These are phyloP conservation scores for Fusarium sarcochroum DNA, from an alignment of 2,329 filamentous ascomycete species.

Conservation along the genomic window DNA sequence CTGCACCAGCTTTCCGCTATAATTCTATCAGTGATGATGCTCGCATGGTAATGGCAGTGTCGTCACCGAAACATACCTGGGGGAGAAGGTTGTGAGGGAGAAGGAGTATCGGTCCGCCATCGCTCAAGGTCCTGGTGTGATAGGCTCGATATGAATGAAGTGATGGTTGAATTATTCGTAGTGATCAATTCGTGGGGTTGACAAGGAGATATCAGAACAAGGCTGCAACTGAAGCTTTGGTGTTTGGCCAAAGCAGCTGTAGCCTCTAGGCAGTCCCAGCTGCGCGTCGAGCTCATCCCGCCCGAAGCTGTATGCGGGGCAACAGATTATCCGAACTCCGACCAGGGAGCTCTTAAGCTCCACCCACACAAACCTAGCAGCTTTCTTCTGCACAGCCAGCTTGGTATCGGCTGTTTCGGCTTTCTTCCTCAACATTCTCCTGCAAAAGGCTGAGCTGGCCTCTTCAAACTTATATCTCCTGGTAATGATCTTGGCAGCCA, in stretches of 20 bases:
- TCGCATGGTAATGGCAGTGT: conserved; percentile 41
- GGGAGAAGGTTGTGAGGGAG: conserved; percentile 99
- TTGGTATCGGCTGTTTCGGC: conserved; percentile 48
- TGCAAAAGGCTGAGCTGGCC: conserved; percentile 51
- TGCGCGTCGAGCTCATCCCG: conserved; percentile 55
- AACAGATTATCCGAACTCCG: conserved; percentile 49
- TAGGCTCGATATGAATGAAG: conserved; percentile 16
- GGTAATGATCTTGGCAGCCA: conserved; percentile 41
- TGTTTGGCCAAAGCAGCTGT: conserved; percentile 51
- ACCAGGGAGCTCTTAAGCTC: conserved; percentile 7
- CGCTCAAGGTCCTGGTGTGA: conserved; percentile 50
- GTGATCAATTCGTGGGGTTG: conserved; percentile 45
- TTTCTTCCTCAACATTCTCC: conserved; percentile 43
- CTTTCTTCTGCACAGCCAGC: conserved; percentile 41
- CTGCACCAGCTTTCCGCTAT: conserved; percentile 97
- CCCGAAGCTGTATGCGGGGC: conserved; percentile 45
- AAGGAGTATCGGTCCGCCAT: conserved; percentile 99
- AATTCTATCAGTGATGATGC: conserved; percentile 60
- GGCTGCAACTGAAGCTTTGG: conserved; percentile 53
- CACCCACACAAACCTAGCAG: conserved; percentile 30
- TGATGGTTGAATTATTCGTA: conserved; percentile 27
- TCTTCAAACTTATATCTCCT: conserved; percentile 40
- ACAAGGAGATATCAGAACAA: conserved; percentile 45
- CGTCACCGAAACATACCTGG: conserved; percentile 78
- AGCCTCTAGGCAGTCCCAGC: conserved; percentile 55